These are phyloP conservation scores for Cryptosporidium parvum DNA, from an alignment of 169 alveolate species.

Conservation along the genomic window DNA sequence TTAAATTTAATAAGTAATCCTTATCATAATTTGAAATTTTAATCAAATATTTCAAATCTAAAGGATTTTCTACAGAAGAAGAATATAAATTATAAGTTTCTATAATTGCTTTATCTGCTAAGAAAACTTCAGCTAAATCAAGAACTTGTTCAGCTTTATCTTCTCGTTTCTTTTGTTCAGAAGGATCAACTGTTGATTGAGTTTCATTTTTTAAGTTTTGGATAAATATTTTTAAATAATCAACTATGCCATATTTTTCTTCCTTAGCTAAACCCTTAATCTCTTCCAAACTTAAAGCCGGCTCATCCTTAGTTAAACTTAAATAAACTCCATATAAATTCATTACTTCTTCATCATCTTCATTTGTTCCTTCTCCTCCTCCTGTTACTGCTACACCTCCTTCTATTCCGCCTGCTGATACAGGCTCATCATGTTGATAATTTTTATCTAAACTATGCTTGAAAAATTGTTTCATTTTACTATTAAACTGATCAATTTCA, in stretches of 20 bases:
- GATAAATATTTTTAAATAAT: neutral
- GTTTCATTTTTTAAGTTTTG: neutral
- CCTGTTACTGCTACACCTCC: neutral
- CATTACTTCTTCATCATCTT: neutral
- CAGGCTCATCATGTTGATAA: no score
- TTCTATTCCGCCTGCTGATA: no score
- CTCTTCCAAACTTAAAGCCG: neutral
- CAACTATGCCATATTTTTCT: neutral
- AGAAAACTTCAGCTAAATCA: no score
- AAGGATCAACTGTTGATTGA: no score
- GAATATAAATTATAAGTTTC: neutral
- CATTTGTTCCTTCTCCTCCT: neutral
- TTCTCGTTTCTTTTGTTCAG: no score
- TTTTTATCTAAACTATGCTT: neutral
- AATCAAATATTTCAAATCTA: no score
- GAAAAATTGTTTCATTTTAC: neutral
- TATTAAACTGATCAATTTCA: neutral
- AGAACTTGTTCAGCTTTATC: no score
- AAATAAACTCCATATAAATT: neutral
- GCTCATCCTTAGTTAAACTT: neutral
- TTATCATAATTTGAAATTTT: no score
- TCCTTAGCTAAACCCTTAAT: neutral
- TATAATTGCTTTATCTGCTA: neutral
- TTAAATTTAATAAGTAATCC: no score
- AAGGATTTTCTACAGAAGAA: no score